Percentiles rank a stretch among this genome's conserved stretches.
phyloP scores from a whole-genome alignment of 2,329 filamentous ascomycete species.

The Aspergillus novoparasiticus region DNA sequence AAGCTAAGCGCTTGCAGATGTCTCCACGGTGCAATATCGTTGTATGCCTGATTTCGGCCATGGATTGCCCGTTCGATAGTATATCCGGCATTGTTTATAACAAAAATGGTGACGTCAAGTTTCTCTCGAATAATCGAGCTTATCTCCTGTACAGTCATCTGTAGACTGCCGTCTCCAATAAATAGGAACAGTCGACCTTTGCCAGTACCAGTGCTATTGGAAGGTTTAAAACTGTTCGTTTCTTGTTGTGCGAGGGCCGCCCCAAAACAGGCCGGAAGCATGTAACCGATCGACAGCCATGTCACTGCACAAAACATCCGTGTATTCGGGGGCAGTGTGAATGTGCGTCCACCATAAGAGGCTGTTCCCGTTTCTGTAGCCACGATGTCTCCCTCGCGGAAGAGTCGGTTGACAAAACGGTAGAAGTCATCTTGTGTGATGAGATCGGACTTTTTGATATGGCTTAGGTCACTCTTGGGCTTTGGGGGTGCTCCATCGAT shows the following conservation, averaged over 20 bases:
- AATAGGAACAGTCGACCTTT: conserved; percentile 56
- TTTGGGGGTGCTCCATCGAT: conserved; percentile 42
- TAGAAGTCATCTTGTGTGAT: conserved; percentile 40
- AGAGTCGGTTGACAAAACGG: conserved; percentile 49
- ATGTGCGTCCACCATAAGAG: conserved; percentile 55
- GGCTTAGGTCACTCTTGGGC: conserved; percentile 7
- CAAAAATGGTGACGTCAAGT: conserved; percentile 52
- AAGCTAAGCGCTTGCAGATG: conserved; percentile 53
- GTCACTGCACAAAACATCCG: conserved; percentile 56
- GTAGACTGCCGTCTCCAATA: conserved; percentile 66
- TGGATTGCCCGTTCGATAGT: conserved; percentile 62
- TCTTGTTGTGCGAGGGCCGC: conserved; percentile 55
- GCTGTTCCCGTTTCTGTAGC: conserved; percentile 63
- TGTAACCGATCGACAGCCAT: conserved; percentile 65
- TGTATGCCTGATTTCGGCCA: conserved; percentile 56
- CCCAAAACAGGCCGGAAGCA: conserved; percentile 60
- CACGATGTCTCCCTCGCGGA: conserved; percentile 57
- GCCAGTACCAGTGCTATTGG: conserved; percentile 3
- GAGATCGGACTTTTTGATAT: conserved; percentile 13
- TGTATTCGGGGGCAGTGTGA: conserved; percentile 53
- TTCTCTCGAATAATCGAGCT: conserved; percentile 62
- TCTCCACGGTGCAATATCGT: conserved; percentile 57
- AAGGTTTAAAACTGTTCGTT: conserved; percentile 6
- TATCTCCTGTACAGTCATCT: conserved; percentile 68
- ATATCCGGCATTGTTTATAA: conserved; percentile 64